Evolutionary conservation across 116 monocot species (phyloP).

Genomic region (Iris pallida): DNA sequence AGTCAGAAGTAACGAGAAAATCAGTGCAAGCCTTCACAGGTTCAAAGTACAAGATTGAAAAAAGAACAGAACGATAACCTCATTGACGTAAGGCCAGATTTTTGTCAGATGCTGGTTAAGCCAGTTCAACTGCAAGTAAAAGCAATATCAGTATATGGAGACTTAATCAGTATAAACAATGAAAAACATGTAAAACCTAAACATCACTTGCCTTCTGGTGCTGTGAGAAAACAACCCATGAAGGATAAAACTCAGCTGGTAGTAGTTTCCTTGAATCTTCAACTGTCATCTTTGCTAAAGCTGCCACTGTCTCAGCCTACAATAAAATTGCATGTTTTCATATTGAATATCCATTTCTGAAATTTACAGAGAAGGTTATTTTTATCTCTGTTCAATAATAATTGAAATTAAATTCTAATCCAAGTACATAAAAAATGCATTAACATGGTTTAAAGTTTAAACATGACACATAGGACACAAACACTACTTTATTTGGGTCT

Average conservation of each 20-base stretch:
- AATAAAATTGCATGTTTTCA: not conserved
- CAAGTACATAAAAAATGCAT: too few species aligned
- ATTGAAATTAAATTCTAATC: too few species aligned
- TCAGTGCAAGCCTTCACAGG: not conserved
- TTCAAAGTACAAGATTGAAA: not conserved
- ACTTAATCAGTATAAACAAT: not conserved
- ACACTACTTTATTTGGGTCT: too few species aligned
- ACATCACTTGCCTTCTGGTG: constrained; percentile 67
- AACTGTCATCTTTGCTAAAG: constrained; percentile 88
- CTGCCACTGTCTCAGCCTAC: constrained; percentile 74
- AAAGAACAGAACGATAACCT: constrained; percentile 33
- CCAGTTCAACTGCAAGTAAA: constrained; percentile 81
- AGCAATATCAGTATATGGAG: not conserved
- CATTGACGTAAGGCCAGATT: constrained; percentile 96
- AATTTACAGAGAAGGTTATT: not conserved
- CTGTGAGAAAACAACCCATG: constrained; percentile 91
- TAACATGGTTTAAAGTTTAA: too few species aligned
- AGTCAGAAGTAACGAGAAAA: not conserved
- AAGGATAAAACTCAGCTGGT: constrained; percentile 70
- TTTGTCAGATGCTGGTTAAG: constrained; percentile 74
- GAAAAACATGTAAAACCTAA: constrained; percentile 1
- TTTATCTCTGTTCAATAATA: too few species aligned
- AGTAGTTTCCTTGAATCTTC: constrained; percentile 85
- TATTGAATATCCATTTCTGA: not conserved
- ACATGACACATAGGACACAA: too few species aligned